phyloP scores from a whole-genome alignment of 164 flowering plant species.

The Tinospora cordifolia region DNA sequence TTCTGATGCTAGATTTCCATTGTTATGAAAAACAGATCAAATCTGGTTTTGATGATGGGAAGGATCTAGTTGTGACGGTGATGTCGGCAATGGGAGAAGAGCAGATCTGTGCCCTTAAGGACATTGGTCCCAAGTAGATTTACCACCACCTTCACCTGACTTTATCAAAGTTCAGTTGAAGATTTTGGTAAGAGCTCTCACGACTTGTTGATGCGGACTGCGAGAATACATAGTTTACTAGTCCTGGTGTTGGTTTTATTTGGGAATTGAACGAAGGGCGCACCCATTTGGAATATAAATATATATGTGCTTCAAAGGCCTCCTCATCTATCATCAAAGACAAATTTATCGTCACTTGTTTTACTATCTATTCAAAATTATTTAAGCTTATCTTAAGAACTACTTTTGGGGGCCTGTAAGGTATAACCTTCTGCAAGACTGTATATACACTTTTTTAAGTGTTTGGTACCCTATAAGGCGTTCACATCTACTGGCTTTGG shows the following conservation, averaged over 20 bases:
- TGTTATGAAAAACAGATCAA: slow-evolving; percentile 30
- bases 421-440: background rate
- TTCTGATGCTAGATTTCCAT: background rate
- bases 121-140: slow-evolving; percentile 43
- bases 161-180: background rate
- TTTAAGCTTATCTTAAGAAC: background rate
- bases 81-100: slow-evolving; percentile 63
- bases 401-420: background rate
- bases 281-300: background rate
- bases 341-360: background rate
- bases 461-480: background rate
- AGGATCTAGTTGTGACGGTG: slow-evolving; percentile 45
- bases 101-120: slow-evolving; percentile 54
- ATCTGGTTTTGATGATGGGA: slow-evolving; percentile 49
- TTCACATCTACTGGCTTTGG: background rate
- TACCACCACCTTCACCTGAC: background rate
- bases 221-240: background rate
- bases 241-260: background rate
- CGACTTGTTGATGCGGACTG: background rate
- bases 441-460: slow-evolving; percentile 3
- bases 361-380: background rate
- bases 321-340: background rate
- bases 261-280: background rate
- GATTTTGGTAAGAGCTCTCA: slow-evolving; percentile 6
- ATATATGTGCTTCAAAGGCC: background rate